Percentiles rank a stretch among this genome's conserved stretches.
phyloP scores from a whole-genome alignment of 306 rosid genomes.

The Spatholobus suberectus region DNA sequence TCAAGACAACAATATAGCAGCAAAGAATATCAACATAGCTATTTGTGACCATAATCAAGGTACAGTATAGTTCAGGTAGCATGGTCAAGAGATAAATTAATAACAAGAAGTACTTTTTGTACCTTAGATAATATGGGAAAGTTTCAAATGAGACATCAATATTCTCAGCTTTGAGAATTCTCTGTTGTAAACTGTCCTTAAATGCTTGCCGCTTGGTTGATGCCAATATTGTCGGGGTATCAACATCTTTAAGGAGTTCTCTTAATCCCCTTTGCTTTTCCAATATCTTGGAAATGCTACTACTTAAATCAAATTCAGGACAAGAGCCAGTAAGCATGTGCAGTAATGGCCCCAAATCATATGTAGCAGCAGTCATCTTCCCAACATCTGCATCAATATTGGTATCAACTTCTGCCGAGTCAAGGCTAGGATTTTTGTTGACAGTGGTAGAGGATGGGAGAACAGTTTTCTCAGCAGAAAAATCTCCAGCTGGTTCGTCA shows the following conservation, averaged over 20 bases:
- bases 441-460: conserved; percentile 58
- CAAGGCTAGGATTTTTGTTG: conserved; percentile 61
- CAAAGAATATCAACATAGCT: neutral
- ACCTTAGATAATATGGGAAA: conserved; percentile 95
- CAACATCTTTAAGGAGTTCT: conserved; percentile 68
- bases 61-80: conserved; percentile 1
- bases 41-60: neutral
- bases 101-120: conserved; percentile 2
- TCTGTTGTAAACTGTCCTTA: conserved; percentile 71
- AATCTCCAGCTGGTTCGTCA: conserved; percentile 57
- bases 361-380: conserved; percentile 54
- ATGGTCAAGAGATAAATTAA: conserved; percentile 25
- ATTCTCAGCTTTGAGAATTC: conserved; percentile 69
- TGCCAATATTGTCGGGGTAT: conserved; percentile 56
- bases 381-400: conserved; percentile 54
- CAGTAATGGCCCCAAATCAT: conserved; percentile 64
- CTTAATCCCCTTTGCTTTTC: conserved; percentile 66
- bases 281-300: conserved; percentile 67
- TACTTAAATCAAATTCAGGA: conserved; percentile 61
- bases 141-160: conserved; percentile 76
- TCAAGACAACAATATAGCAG: conserved; percentile 19
- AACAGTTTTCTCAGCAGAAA: conserved; percentile 60
- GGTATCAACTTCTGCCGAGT: conserved; percentile 60
- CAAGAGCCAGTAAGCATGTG: conserved; percentile 66
- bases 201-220: conserved; percentile 74